Evolutionary conservation across 108 stramenopile genomes (phyloP).

Genomic region (Nitzschia sp.): DNA sequence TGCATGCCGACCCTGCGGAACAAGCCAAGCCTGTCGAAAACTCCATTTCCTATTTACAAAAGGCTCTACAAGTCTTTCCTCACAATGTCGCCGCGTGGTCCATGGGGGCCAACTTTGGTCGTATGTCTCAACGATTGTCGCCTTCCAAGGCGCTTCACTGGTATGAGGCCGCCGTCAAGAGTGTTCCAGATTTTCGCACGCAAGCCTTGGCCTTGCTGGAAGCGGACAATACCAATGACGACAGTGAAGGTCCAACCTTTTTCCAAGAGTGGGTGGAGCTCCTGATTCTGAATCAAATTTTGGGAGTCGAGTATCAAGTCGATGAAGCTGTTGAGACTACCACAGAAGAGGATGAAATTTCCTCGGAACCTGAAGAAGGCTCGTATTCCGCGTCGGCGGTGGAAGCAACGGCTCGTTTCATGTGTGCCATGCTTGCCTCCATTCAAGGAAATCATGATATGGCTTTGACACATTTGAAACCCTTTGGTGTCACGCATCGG

Average conservation of each 20-base stretch:
- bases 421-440: constrained; percentile 70
- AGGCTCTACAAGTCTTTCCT: constrained; percentile 45
- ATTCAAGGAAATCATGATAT: constrained; percentile 58
- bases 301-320: constrained; percentile 56
- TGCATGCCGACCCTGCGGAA: constrained; percentile 19
- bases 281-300: constrained; percentile 65
- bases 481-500: constrained; percentile 76
- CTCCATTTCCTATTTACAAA: constrained; percentile 10
- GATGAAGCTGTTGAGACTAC: constrained; percentile 41
- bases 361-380: constrained; percentile 18
- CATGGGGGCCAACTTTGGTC: constrained; percentile 58
- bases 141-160: constrained; percentile 20
- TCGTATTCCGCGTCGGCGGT: constrained; percentile 56
- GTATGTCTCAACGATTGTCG: constrained; percentile 43
- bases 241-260: constrained; percentile 16
- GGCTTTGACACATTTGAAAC: constrained; percentile 49
- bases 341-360: constrained; percentile 22
- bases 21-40: constrained; percentile 13
- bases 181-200: constrained; percentile 33
- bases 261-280: constrained; percentile 79
- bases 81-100: constrained; percentile 57
- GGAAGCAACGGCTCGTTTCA: constrained; percentile 78
- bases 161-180: constrained; percentile 49
- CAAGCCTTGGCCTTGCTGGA: constrained; percentile 35
- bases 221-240: constrained; percentile 14